A percentile compares a stretch with the other conserved stretches of the same genome.
Conservation (phyloP, 257 asterid species). For the Fraxinus americana region DNA sequence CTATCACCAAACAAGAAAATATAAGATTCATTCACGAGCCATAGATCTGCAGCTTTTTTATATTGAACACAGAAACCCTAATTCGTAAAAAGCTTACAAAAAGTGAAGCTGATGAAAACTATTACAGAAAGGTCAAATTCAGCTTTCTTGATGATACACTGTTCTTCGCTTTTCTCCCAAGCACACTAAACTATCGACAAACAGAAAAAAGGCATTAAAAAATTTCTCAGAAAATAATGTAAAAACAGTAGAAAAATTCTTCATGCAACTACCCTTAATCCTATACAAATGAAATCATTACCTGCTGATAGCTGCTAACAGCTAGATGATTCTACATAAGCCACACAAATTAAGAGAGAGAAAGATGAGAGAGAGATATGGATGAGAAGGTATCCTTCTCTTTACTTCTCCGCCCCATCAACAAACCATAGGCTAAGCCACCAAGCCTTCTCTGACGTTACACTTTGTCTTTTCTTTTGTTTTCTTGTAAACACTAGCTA, state of each 20-base stretch:
- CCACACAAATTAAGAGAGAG: slow-evolving; percentile 56
- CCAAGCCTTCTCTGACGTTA: slow-evolving; percentile 63
- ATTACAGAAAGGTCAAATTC: slow-evolving; percentile 37
- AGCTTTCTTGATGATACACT: slow-evolving; percentile 16
- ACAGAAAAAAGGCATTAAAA: slow-evolving; percentile 15
- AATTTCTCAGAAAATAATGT: slow-evolving; percentile 27
- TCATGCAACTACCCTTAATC: slow-evolving; percentile 36
- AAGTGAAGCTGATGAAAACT: slow-evolving; percentile 35
- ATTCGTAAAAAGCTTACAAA: slow-evolving; percentile 27
- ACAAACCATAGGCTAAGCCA: slow-evolving; percentile 51
- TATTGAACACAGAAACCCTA: slow-evolving; percentile 40
- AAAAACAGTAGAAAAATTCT: slow-evolving; percentile 30
- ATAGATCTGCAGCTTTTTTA: slow-evolving; percentile 16
- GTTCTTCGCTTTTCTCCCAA: slow-evolving; percentile 17
- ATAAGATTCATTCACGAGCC: background rate
- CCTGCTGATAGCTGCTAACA: slow-evolving; percentile 57
- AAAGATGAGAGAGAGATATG: slow-evolving; percentile 45
- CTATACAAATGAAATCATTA: slow-evolving; percentile 47
- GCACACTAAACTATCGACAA: slow-evolving; percentile 25
- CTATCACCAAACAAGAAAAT: background rate
- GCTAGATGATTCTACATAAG: slow-evolving; percentile 54
- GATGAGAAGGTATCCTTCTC: slow-evolving; percentile 66
- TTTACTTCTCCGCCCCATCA: slow-evolving; percentile 45
- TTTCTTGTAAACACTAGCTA: slow-evolving; percentile 29
- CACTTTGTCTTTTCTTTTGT: slow-evolving; percentile 72